Percentiles rank a stretch among this genome's conserved stretches.
phyloP scores from a whole-genome alignment of 2,329 filamentous ascomycete species.

The Samsoniella hepiali region DNA sequence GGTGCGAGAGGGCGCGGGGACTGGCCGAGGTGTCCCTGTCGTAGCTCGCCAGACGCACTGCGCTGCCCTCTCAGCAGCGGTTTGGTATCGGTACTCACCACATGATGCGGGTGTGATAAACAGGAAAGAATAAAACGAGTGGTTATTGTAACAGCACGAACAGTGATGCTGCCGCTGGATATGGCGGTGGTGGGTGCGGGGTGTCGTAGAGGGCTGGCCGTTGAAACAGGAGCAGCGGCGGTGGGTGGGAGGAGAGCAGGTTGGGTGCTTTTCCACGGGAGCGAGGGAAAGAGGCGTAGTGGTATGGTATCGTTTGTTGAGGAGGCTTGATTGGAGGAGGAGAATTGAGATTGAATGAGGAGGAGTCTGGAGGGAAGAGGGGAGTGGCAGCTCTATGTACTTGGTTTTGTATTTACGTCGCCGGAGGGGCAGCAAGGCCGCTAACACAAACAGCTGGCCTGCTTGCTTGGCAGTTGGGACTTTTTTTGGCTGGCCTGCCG shows the following conservation, averaged over 20 bases:
- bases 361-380: conserved; percentile 5
- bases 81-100: conserved; percentile 6
- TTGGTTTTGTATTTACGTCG: conserved; percentile 1
- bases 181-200: conserved; percentile 7
- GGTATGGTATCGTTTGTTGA: not conserved
- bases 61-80: not conserved
- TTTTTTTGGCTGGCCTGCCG: conserved; percentile 6
- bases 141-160: not conserved
- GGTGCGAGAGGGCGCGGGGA: not conserved
- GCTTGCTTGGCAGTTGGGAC: not conserved
- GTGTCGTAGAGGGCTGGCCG: not conserved
- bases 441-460: not conserved
- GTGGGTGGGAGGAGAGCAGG: not conserved
- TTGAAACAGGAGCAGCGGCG: not conserved
- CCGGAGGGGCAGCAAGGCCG: not conserved
- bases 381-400: conserved; percentile 10
- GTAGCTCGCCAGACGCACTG: not conserved
- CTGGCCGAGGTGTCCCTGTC: not conserved
- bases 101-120: conserved; percentile 5
- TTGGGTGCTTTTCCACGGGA: not conserved
- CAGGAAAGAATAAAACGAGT: not conserved
- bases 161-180: conserved; percentile 7
- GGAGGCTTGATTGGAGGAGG: not conserved
- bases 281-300: not conserved
- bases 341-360: not conserved